phyloP scores from a whole-genome alignment of 176 grass and related monocot genomes.

The Triticum urartu region DNA sequence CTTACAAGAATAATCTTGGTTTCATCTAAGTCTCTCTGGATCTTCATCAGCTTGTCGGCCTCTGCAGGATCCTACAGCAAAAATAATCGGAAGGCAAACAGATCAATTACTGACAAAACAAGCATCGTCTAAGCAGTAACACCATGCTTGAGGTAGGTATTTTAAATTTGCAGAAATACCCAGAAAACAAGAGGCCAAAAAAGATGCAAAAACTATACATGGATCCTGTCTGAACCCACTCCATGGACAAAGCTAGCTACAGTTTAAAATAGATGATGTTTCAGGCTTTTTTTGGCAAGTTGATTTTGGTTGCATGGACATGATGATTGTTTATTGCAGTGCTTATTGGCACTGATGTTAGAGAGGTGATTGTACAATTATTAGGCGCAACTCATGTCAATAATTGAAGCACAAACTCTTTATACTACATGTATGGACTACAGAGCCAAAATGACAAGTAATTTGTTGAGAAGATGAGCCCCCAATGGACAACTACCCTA shows the following conservation, averaged over 20 bases:
- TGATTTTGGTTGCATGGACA: background rate
- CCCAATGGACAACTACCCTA: background rate
- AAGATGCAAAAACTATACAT: too few species aligned
- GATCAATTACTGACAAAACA: background rate
- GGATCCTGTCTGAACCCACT: background rate
- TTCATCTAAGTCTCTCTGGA: slow-evolving; percentile 93
- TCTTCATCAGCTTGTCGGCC: slow-evolving; percentile 85
- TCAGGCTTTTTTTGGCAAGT: background rate
- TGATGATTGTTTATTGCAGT: background rate
- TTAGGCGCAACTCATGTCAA: background rate
- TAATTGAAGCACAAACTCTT: too few species aligned
- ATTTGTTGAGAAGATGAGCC: background rate
- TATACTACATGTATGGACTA: background rate
- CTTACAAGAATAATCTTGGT: slow-evolving; percentile 97
- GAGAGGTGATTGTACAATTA: background rate
- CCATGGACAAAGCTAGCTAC: background rate
- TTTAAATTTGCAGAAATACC: background rate
- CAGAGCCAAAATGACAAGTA: background rate
- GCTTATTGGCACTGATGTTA: background rate
- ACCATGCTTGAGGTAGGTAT: background rate
- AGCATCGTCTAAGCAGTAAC: background rate
- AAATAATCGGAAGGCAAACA: background rate
- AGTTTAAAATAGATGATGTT: background rate
- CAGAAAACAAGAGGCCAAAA: background rate
- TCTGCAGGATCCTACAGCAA: slow-evolving; percentile 71